Evolutionary conservation across 1,139 yeast genomes (phyloP).

Genomic region (Geotrichum bryndzae): DNA sequence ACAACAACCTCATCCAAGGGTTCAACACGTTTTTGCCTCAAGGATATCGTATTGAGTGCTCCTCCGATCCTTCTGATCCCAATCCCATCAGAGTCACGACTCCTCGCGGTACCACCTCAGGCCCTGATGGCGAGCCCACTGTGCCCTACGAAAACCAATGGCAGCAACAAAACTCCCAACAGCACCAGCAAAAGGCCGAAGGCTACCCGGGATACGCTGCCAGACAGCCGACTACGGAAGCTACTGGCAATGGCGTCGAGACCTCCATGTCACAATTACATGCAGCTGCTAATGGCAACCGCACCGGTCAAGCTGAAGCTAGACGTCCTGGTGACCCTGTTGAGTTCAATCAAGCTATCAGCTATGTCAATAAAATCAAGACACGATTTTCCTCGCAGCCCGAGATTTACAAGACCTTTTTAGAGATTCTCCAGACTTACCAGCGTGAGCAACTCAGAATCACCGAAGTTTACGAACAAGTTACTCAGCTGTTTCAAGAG

Average conservation of each 20-base stretch:
- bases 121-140: slow-evolving; percentile 45
- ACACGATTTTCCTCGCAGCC: slow-evolving; percentile 92
- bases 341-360: slow-evolving; percentile 94
- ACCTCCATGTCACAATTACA: slow-evolving; percentile 38
- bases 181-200: slow-evolving; percentile 10
- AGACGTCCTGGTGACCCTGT: slow-evolving; percentile 64
- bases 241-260: slow-evolving; percentile 12
- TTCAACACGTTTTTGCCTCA: slow-evolving; percentile 96
- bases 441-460: slow-evolving; percentile 95
- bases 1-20: slow-evolving; percentile 89
- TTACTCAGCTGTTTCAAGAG: slow-evolving; percentile 77
- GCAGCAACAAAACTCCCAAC: slow-evolving; percentile 15
- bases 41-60: slow-evolving; percentile 91
- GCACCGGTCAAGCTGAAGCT: slow-evolving; percentile 22
- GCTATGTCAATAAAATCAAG: slow-evolving; percentile 91
- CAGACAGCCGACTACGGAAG: neutral
- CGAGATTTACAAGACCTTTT: slow-evolving; percentile 86
- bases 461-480: slow-evolving; percentile 90
- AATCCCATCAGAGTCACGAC: slow-evolving; percentile 95
- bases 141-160: slow-evolving; percentile 19
- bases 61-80: slow-evolving; percentile 82
- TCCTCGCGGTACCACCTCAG: slow-evolving; percentile 81
- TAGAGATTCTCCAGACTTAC: slow-evolving; percentile 92
- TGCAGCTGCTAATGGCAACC: slow-evolving; percentile 38
- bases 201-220: slow-evolving; percentile 1